Evolutionary conservation across 441 rosid species (phyloP), one percentile per base, ranked within the genome.

Genomic region (Manihot esculenta): DNA sequence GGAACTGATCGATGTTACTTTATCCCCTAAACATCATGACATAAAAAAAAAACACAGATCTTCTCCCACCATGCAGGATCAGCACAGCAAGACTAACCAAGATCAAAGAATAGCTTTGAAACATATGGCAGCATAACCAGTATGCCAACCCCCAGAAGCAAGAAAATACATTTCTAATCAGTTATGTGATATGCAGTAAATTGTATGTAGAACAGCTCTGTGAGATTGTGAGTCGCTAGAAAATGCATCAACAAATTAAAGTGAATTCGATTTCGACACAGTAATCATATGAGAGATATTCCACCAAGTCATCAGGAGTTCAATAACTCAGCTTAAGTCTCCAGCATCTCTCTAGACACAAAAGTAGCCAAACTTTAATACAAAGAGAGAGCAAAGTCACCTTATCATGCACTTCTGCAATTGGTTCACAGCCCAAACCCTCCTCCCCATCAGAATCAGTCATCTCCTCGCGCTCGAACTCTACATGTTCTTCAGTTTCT

Each of bases 391-490:
- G 38, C 41, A 69, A 47, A 57, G 4, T 48, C 65, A 92, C 99
- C 94, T 86, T 80, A 71, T 83, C 85, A 75, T 79, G 84, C 75
- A 75, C 67, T 66, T 84, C 90, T 64, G 70, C 65, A 26, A 76
- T 72, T 72, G 83, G 82, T 62, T 84, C 90, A 59, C 81, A 73
- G 63, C 81, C 85, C 26, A 89, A 86, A 64, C 76, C 88, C 41
- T 85, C 93, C 75, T 89, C 99, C 64, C 92, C 98, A 76, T 92
- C 99, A 75, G 98, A 95, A 88, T 95, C 99, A 69, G 84, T 84
- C 97, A 95, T 95, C 82, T 95, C 99, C 87, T 95, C 99, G 53
- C 96, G 83, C 82, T 92, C 99, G 84, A 95, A 95, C 83, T 92
- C 96, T 18, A 95, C 98, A 77, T 92, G 80, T 76, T 95, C 96